Evolutionary conservation across 805 yeast genomes (phyloP), one percentile per base, ranked within the genome.

Genomic region (Saccharomycopsis synnaedendra): DNA sequence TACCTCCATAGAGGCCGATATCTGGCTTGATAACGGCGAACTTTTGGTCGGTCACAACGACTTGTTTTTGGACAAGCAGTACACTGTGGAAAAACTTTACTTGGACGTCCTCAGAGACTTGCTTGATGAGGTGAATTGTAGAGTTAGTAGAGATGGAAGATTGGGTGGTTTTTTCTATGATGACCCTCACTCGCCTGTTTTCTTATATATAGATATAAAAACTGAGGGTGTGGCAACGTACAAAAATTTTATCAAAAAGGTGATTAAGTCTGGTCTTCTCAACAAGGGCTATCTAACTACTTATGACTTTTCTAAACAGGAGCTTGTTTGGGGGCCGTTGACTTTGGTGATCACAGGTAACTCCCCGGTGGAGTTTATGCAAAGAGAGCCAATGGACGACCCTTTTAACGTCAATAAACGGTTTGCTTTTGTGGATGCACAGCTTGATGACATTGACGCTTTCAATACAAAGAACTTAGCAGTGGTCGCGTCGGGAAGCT

Each of bases 261-360:
- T 51, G 63, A 62, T 48, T 64, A 59, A 27, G 63, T 57, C 28
- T 44, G 37, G 38, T 39, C 50, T 43, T 46, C 46, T 39, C 49
- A 52, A 41, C 37, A 42, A 64, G 29, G 71, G 66, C 3, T 82
- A 72, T 57, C 59, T 84, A 39, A 69, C 83, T 1, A 65, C 68
- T 46, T 76, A 64, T 56, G 70, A 78, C 54, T 54, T 64, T 9
- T 52, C 55, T 3, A 53, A 42, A 33, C 44, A 40, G 3, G 53
- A 57, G 28, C 58, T 70, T 48, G 59, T 60, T 2, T 61, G 66
- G 43, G 81, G 80, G 1, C 86, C 87, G 4, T 48, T 84, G 6
- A 73, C 84, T 0, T 66, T 82, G 4, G 70, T 82, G 5, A 69
- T 80, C 32, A 82, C 88, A 0, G 93, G 93, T 1, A 71, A 78